These are phyloP conservation scores for Phytopythium montanum DNA, from an alignment of 352 stramenopile species.

Conservation along the genomic window DNA sequence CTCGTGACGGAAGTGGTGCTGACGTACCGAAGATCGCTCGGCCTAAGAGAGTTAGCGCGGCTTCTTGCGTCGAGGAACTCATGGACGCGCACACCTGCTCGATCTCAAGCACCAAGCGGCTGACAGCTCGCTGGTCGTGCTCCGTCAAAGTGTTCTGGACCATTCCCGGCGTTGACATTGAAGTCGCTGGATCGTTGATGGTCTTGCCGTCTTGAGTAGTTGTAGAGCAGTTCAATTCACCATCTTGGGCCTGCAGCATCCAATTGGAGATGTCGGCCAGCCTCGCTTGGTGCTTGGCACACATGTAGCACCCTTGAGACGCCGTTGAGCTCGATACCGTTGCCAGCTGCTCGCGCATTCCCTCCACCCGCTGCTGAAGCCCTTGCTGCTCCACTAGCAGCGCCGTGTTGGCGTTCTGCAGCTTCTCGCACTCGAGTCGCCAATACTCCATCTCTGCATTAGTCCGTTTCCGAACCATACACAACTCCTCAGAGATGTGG, in stretches of 20 bases:
- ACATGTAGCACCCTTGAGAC: conserved; percentile 27
- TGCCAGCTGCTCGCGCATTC: conserved; percentile 12
- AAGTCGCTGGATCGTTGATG: neutral
- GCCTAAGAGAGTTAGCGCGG: neutral
- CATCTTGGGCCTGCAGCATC: conserved; percentile 23
- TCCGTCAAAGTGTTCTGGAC: conserved; percentile 11
- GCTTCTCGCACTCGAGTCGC: conserved; percentile 65
- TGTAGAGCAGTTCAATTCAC: neutral
- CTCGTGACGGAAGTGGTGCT: neutral
- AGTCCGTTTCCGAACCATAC: conserved; percentile 62
- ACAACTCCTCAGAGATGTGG: conserved; percentile 65
- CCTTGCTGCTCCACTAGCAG: conserved; percentile 31
- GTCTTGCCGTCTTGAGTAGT: conserved; percentile 5
- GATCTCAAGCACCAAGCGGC: conserved; percentile 39
- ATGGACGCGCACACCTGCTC: conserved; percentile 43
- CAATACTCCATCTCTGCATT: conserved; percentile 55
- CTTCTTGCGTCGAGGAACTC: conserved; percentile 3
- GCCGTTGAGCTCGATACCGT: neutral
- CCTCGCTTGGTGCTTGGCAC: conserved; percentile 51
- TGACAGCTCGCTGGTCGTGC: conserved; percentile 32
- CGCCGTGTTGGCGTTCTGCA: conserved; percentile 46
- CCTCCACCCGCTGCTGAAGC: conserved; percentile 25
- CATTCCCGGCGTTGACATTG: neutral
- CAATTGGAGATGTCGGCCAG: conserved; percentile 41
- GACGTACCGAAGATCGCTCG: neutral